Base-by-base conservation (phyloP, 257 asterid species). In the Oldenlandia corymbosa region DNA sequence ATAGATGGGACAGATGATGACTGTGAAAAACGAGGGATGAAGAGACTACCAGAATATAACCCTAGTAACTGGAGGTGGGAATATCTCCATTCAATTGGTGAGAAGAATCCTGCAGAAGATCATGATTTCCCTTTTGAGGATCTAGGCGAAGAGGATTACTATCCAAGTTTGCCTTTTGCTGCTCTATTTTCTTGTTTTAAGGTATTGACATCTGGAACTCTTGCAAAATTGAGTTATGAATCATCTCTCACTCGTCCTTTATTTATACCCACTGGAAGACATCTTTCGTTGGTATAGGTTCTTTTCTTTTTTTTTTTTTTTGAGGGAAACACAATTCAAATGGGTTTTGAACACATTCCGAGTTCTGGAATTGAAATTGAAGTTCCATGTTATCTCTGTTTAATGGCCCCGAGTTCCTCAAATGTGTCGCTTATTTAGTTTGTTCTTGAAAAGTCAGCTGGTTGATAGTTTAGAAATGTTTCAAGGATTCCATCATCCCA, bases 101-200 rank as follows among this genome's bases (percentile, higher is more conserved):
- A 76, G 83, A 79, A 72, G 46, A 70, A 66, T 73, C 58, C 76
- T 20, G 61, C 58, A 16, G 71, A 69, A 46, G 88, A 87, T 56
- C 87, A 89, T 45, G 92, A 83, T 60, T 83, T 78, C 67, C 72
- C 82, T 71, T 62, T 61, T 30, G 97, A 89, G 73, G 99, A 92
- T 59, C 71, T 87, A 53, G 87, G 72, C 59, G 97, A 92, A 71
- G 96, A 87, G 51, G 99, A 92, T 73, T 92, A 92, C 84, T 73
- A 62, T 58, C 81, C 99, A 67, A 92, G 95, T 74, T 81, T 89
- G 83, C 99, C 99, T 67, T 92, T 89, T 75, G 95, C 97, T 58
- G 94, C 99, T 5, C 83, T 89, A 39, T 92, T 92, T 78, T 89
- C 99, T 71, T 82, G 94, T 77, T 80, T 89, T 69, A 92, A 89